phyloP scores from a whole-genome alignment of 441 rosid species.

The Jatropha podagrica region DNA sequence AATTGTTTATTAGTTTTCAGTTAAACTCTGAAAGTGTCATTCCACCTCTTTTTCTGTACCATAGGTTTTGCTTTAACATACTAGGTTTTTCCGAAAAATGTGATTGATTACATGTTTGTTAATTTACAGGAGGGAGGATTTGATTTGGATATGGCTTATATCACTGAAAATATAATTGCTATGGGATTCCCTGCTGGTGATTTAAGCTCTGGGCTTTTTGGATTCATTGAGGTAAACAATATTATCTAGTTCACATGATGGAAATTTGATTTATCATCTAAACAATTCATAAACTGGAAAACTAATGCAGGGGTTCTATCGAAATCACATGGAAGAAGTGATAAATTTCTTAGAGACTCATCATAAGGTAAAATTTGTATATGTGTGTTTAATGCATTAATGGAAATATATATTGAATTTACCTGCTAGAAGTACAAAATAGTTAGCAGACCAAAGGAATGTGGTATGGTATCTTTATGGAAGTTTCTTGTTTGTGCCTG shows the following conservation, averaged over 20 bases:
- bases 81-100: not conserved
- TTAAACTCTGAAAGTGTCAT: no score
- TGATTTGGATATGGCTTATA: conserved; percentile 82
- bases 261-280: not conserved
- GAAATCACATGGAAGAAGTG: conserved; percentile 92
- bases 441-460: not conserved
- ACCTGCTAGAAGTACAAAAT: not conserved
- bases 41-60: not conserved
- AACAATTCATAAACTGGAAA: conserved; percentile 19
- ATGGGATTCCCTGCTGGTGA: conserved; percentile 96
- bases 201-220: conserved; percentile 75
- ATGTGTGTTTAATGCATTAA: not conserved
- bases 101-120: conserved; percentile 1
- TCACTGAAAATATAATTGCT: conserved; percentile 86
- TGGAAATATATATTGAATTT: conserved; percentile 6
- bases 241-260: not conserved
- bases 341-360: conserved; percentile 78
- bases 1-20: not conserved
- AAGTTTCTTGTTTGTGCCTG: not conserved
- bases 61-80: not conserved
- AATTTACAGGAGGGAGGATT: conserved; percentile 69
- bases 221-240: conserved; percentile 66
- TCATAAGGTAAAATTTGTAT: conserved; percentile 56
- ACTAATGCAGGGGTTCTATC: conserved; percentile 65
- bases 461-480: not conserved